These are phyloP conservation scores for Ophiostoma australiae DNA, from an alignment of 2,329 filamentous ascomycete species.

Conservation along the genomic window DNA sequence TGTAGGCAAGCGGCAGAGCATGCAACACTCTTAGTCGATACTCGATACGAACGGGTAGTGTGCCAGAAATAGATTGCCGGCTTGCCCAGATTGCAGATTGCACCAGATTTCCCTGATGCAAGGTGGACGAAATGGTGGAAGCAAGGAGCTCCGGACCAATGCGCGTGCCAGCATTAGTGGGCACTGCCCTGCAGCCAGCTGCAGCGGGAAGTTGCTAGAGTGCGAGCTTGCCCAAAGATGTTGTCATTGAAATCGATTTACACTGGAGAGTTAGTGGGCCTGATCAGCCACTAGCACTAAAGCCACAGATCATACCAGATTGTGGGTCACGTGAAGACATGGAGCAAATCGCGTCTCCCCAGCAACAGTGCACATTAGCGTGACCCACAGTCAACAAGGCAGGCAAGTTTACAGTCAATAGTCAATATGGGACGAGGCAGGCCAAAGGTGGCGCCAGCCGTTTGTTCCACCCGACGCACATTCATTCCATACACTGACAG, in stretches of 20 bases:
- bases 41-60: not conserved
- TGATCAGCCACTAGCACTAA: conserved; percentile 10
- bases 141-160: conserved; percentile 16
- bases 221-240: not conserved
- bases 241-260: conserved; percentile 2
- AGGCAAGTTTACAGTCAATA: conserved; percentile 4
- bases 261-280: conserved; percentile 1
- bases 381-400: conserved; percentile 27
- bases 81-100: not conserved
- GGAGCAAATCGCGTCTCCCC: conserved; percentile 24
- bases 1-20: not conserved
- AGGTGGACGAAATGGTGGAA: conserved; percentile 4
- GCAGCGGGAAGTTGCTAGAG: not conserved
- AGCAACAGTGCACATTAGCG: conserved; percentile 21
- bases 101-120: not conserved
- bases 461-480: not conserved
- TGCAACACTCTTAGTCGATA: not conserved
- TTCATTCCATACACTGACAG: not conserved
- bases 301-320: not conserved
- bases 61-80: conserved; percentile 20
- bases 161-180: conserved; percentile 20
- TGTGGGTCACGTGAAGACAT: conserved; percentile 2
- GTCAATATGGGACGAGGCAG: conserved; percentile 3
- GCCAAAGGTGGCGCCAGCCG: not conserved
- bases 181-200: not conserved